Conservation (phyloP, 2,329 filamentous ascomycete genomes). For the Alternaria sp. region DNA sequence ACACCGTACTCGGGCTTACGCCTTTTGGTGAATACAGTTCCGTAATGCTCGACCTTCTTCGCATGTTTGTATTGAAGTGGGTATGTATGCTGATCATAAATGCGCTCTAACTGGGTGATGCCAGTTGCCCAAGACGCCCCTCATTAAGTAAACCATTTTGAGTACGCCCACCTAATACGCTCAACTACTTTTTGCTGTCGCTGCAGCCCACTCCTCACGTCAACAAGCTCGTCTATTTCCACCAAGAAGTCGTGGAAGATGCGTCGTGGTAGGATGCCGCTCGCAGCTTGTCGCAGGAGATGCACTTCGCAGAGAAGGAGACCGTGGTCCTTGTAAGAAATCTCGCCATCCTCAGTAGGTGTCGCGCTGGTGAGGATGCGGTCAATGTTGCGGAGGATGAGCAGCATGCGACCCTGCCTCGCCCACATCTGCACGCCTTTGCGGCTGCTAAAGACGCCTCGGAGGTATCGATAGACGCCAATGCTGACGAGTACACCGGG, state of each 20-base stretch:
- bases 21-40: background rate
- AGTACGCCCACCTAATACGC: slow-evolving; percentile 90
- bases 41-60: background rate
- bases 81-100: slow-evolving; percentile 8
- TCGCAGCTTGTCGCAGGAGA: slow-evolving; percentile 74
- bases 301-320: slow-evolving; percentile 90
- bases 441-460: slow-evolving; percentile 72
- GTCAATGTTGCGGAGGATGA: slow-evolving; percentile 87
- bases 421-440: slow-evolving; percentile 71
- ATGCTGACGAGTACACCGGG: slow-evolving; percentile 90
- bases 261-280: slow-evolving; percentile 73
- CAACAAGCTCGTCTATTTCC: slow-evolving; percentile 85
- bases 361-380: slow-evolving; percentile 63
- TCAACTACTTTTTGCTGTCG: slow-evolving; percentile 81
- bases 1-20: too few species aligned
- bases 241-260: slow-evolving; percentile 86
- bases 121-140: background rate
- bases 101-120: background rate
- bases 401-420: slow-evolving; percentile 73
- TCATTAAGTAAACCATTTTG: slow-evolving; percentile 67
- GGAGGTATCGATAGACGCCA: slow-evolving; percentile 75
- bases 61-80: slow-evolving; percentile 6
- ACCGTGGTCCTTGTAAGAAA: slow-evolving; percentile 93
- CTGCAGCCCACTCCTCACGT: slow-evolving; percentile 77
- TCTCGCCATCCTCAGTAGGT: slow-evolving; percentile 74